Evolutionary conservation across 805 yeast species (phyloP), one percentile per base, ranked within the genome.

Genomic region (Groenewaldozyma tartarivorans): DNA sequence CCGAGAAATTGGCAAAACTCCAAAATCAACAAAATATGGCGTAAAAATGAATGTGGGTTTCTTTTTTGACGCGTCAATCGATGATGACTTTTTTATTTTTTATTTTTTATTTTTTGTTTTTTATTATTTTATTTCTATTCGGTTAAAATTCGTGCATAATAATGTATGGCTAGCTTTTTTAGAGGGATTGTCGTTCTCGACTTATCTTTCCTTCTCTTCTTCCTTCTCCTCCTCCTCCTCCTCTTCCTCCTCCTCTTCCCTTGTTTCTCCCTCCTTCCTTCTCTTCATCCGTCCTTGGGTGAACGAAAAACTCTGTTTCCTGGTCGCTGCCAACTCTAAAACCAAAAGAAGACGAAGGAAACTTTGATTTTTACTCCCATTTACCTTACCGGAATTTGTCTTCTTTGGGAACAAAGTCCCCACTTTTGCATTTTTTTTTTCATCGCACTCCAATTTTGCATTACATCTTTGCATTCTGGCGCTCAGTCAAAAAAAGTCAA

Each of bases 21-120:
- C n/a, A n/a, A n/a, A n/a, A n/a, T n/a, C n/a, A n/a, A n/a, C n/a
- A n/a, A n/a, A n/a, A n/a, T n/a, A n/a, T n/a, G n/a, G n/a, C n/a
- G n/a, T n/a, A n/a, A n/a, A n/a, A n/a, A n/a, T n/a, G n/a, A n/a
- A n/a, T n/a, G n/a, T n/a, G n/a, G n/a, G n/a, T n/a, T n/a, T n/a
- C n/a, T n/a, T n/a, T n/a, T n/a, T n/a, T n/a, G n/a, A n/a, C n/a
- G n/a, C n/a, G n/a, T n/a, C n/a, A n/a, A n/a, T n/a, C n/a, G n/a
- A n/a, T n/a, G n/a, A n/a, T n/a, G n/a, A n/a, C n/a, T n/a, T n/a
- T n/a, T n/a, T n/a, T n/a, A n/a, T n/a, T 34, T 15, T 9, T 18
- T 37, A 16, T 9, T 29, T 37, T 26, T 29, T 13, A 36, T 36
- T 36, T 24, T 36, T 36, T 16, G 26, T 20, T 11, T n/a, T 36